Evolutionary conservation across 208 protist genomes (phyloP), one percentile per base, ranked within the genome.

Genomic region (Leishmania arabica): DNA sequence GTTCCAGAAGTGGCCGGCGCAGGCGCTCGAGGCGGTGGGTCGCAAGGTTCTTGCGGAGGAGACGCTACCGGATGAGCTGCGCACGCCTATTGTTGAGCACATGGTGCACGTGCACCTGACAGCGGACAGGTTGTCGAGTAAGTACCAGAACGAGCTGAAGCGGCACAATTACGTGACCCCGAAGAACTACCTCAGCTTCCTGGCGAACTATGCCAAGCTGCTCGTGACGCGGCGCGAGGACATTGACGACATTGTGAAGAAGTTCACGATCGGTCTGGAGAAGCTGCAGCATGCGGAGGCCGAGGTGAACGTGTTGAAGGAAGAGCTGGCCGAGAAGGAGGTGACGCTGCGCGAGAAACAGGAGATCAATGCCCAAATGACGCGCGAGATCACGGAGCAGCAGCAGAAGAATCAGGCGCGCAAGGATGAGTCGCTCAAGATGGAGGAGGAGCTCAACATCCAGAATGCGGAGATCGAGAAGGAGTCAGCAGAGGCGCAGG

Each of bases 161-260:
- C 94, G 99, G 31, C 88, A 98, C 87, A 99, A 99, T 85, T 99
- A 99, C 86, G 99, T 99, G 37, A 99, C 99, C 37, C 99, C 99
- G 31, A 99, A 99, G 92, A 99, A 99, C 90, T 99, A 99, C 88
- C 93, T 99, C 75, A 99, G 99, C 82, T 99, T 98, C 84, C 92
- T 99, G 65, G 90, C 90, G 66, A 99, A 98, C 87, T 99, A 99
- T 86, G 86, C 94, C 47, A 89, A 91, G 79, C 85, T 99, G 69
- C 96, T 99, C 64, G 86, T 95, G 65, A 94, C 98, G 51, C 98
- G 98, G 77, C 92, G 98, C 31, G 92, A 98, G 77, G 91, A 95
- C 47, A 99, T 99, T 75, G 93, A 99, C 79, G 93, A 99, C 78
- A 86, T 99, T 64, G 97, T 98, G 56, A 89, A 98, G 64, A 97